A percentile compares a stretch with the other conserved stretches of the same genome.
Conservation (phyloP, 2,329 filamentous ascomycete species). For the Ophiostoma montium region DNA sequence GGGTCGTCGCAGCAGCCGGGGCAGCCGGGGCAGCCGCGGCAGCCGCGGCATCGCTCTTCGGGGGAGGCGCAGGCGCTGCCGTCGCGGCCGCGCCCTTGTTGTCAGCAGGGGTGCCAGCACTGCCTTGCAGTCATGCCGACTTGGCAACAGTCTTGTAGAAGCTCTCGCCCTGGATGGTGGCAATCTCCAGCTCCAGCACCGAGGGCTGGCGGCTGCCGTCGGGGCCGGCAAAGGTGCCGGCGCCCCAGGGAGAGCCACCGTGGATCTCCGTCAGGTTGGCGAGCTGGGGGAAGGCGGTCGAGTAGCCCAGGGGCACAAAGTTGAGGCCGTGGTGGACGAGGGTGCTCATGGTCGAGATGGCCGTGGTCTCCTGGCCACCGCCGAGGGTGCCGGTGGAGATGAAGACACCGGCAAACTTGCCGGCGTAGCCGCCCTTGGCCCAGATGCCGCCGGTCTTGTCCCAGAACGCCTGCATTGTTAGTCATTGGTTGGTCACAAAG, state of each 20-base stretch:
- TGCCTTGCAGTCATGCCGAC: constrained; percentile 62
- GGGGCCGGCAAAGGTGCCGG: constrained; percentile 67
- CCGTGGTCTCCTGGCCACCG: constrained; percentile 88
- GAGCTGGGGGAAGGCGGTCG: constrained; percentile 57
- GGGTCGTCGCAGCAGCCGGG: constrained; percentile 12
- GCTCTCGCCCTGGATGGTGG: constrained; percentile 65
- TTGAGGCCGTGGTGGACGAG: constrained; percentile 87
- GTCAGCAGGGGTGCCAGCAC: constrained; percentile 19
- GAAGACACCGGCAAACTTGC: constrained; percentile 88
- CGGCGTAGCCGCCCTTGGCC: constrained; percentile 60
- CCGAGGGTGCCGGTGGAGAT: constrained; percentile 71
- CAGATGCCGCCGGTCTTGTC: constrained; percentile 82
- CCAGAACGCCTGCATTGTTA: constrained; percentile 50
- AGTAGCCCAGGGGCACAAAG: constrained; percentile 92
- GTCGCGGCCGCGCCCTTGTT: constrained; percentile 2
- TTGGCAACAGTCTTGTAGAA: constrained; percentile 72
- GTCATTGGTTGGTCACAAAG: too few relatives aligned
- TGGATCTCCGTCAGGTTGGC: constrained; percentile 64
- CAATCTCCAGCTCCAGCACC: constrained; percentile 62
- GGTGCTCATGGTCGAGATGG: constrained; percentile 67
- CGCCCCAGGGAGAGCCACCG: constrained; percentile 84
- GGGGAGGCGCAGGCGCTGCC: neutral
- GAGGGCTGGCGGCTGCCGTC: constrained; percentile 79
- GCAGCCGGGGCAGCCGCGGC: constrained; percentile 9
- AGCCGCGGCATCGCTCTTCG: neutral